Conservation (phyloP, 1,284 basidiomycete genomes). For the Exobasidium rhododendri region DNA sequence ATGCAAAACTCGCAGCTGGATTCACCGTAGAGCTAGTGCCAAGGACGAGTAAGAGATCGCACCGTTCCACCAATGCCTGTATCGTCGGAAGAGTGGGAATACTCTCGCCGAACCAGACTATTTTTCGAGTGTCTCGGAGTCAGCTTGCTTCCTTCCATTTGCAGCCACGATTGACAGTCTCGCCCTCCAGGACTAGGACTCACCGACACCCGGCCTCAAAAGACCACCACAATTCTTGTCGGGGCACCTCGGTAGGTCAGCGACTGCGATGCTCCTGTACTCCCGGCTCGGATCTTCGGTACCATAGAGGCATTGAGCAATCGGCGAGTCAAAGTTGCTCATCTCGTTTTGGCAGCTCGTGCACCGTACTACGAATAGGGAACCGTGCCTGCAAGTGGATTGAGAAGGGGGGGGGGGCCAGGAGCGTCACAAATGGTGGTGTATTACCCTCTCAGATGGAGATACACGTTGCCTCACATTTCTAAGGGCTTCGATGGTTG, state of each 20-base stretch:
- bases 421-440: too few species aligned
- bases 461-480: conserved; percentile 22
- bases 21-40: conserved; percentile 64
- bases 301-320: conserved; percentile 61
- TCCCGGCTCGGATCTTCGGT: conserved; percentile 58
- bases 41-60: conserved; percentile 65
- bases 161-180: too few species aligned
- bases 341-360: conserved; percentile 59
- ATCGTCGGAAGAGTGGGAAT: conserved; percentile 54
- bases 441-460: too few species aligned
- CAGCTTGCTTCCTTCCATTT: neutral
- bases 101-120: conserved; percentile 65
- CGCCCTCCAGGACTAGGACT: conserved; percentile 3
- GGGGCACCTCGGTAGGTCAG: conserved; percentile 61
- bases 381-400: conserved; percentile 62
- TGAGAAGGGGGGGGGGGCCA: too few species aligned
- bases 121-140: neutral
- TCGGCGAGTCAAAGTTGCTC: conserved; percentile 59
- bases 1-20: conserved; percentile 60
- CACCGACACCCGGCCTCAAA: conserved; percentile 61
- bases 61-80: conserved; percentile 58
- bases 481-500: neutral
- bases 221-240: conserved; percentile 54
- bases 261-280: conserved; percentile 55
- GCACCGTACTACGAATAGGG: conserved; percentile 63